A percentile compares a stretch with the other conserved stretches of the same genome.
phyloP scores from a whole-genome alignment of 495 filamentous ascomycete genomes.

The Neurospora cerealis region DNA sequence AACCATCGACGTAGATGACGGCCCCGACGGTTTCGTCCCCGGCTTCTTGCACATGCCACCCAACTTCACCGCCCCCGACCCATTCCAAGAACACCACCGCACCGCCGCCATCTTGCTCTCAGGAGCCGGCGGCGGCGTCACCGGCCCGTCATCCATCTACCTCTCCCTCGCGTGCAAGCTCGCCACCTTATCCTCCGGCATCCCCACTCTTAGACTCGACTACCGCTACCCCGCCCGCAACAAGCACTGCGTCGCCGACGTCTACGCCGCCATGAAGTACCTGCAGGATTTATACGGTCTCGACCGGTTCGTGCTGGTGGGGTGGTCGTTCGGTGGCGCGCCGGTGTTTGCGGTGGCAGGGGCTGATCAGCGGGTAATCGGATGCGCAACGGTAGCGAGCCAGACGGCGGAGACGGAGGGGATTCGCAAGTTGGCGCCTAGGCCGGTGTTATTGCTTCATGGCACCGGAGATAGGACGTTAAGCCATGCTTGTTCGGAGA shows the following conservation, averaged over 20 bases:
- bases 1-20: conserved; percentile 11
- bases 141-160: conserved; percentile 33
- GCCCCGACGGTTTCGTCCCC: conserved; percentile 7
- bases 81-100: conserved; percentile 5
- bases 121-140: conserved; percentile 36
- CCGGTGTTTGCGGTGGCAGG: conserved; percentile 29
- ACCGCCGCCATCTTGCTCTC: conserved; percentile 33
- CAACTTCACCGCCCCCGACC: conserved; percentile 4
- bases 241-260: conserved; percentile 26
- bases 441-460: conserved; percentile 30
- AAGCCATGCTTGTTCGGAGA: conserved; percentile 22
- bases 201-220: conserved; percentile 33
- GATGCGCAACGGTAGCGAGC: conserved; percentile 29
- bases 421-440: conserved; percentile 16
- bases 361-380: conserved; percentile 25
- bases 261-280: conserved; percentile 28
- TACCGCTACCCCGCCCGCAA: conserved; percentile 31
- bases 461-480: conserved; percentile 28
- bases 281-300: conserved; percentile 23
- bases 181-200: conserved; percentile 22
- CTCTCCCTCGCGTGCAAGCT: conserved; percentile 34
- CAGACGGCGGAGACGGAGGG: conserved; percentile 22
- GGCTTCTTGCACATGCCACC: conserved; percentile 17
- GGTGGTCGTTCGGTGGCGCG: conserved; percentile 38
- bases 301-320: conserved; percentile 30